A percentile compares a stretch with the other conserved stretches of the same genome.
phyloP scores from a whole-genome alignment of 1,139 yeast genomes.

The Kodamaea fungicola region DNA sequence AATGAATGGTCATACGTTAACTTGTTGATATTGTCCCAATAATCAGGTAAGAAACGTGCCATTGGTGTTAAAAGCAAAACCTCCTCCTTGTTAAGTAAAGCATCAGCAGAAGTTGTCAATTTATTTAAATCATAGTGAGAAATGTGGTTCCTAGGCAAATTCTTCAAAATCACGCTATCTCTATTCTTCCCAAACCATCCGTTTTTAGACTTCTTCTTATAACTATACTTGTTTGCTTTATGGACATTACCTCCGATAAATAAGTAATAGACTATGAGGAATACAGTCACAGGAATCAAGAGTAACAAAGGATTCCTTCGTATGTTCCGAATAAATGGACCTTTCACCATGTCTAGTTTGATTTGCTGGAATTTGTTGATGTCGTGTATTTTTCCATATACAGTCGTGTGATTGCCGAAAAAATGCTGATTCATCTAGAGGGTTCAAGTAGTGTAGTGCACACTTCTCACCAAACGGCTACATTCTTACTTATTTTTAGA shows the following conservation, averaged over 20 bases:
- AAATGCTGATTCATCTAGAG: neutral
- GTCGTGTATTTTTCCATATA: constrained; percentile 2
- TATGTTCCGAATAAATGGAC: constrained; percentile 45
- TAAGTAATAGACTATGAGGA: constrained; percentile 41
- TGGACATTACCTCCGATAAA: constrained; percentile 25
- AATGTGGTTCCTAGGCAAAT: constrained; percentile 73
- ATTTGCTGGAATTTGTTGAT: constrained; percentile 1
- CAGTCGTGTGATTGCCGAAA: neutral
- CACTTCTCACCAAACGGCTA: no score
- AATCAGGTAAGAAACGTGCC: constrained; percentile 76
- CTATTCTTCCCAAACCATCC: constrained; percentile 46
- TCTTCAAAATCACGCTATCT: constrained; percentile 52
- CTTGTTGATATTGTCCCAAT: constrained; percentile 79
- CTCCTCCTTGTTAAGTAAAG: constrained; percentile 72
- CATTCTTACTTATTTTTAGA: no score
- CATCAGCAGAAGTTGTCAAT: constrained; percentile 64
- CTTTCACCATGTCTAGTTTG: constrained; percentile 15
- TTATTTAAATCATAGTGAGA: constrained; percentile 81
- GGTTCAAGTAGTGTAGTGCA: neutral
- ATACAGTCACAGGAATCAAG: constrained; percentile 42
- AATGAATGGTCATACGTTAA: constrained; percentile 80
- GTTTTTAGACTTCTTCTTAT: constrained; percentile 41
- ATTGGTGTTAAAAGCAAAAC: constrained; percentile 85
- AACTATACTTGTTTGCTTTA: constrained; percentile 40
- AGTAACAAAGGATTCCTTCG: constrained; percentile 56